phyloP scores from a whole-genome alignment of 257 asterid species.

The Echium plantagineum region DNA sequence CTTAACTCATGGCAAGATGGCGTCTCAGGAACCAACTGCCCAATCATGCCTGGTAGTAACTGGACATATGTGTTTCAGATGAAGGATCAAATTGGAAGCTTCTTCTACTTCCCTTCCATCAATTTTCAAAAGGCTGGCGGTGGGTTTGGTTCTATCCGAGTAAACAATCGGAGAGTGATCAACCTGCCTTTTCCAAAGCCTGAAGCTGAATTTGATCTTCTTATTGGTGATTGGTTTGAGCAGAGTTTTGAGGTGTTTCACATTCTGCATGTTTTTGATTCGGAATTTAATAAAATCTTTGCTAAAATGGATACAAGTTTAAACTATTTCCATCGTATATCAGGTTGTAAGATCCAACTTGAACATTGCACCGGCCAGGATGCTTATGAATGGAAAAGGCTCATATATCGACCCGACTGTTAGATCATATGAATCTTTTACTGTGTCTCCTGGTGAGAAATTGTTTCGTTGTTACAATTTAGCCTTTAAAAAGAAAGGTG shows the following conservation, averaged over 20 bases:
- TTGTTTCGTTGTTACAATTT: not conserved
- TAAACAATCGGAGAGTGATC: constrained; percentile 42
- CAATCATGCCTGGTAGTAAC: constrained; percentile 40
- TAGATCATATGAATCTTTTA: constrained; percentile 30
- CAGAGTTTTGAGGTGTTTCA: constrained; percentile 32
- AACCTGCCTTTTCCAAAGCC: constrained; percentile 46
- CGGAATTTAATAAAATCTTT: not conserved
- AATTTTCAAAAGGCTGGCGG: constrained; percentile 53
- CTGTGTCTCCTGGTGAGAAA: constrained; percentile 30
- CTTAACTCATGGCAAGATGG: constrained; percentile 75
- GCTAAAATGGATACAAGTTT: too few species aligned
- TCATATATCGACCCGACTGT: constrained; percentile 28
- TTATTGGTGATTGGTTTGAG: constrained; percentile 60
- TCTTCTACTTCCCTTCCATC: constrained; percentile 44
- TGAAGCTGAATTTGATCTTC: constrained; percentile 55
- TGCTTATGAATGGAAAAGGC: constrained; percentile 69
- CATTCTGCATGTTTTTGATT: not conserved
- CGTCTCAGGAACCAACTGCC: constrained; percentile 62
- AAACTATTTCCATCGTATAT: not conserved
- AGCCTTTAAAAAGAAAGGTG: too few species aligned
- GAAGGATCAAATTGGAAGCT: constrained; percentile 60
- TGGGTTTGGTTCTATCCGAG: constrained; percentile 54
- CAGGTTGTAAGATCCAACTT: constrained; percentile 29
- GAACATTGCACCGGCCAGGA: constrained; percentile 13
- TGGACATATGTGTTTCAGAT: constrained; percentile 50